These are phyloP conservation scores for Limnomonas spitsbergensis DNA, from an alignment of 139 green algal genomes.

Conservation along the genomic window DNA sequence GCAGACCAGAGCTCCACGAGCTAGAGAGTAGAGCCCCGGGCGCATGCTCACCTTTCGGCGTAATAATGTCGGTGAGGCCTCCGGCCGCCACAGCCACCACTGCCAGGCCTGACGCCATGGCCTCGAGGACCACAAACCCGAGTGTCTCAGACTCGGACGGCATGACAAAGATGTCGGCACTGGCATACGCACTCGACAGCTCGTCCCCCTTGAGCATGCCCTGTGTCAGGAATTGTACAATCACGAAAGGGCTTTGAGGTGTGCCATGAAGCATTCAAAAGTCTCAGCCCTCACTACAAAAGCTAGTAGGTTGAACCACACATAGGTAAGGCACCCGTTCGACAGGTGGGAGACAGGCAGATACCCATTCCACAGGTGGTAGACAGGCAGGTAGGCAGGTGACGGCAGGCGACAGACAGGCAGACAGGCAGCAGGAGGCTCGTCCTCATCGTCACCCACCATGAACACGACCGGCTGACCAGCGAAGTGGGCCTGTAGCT, in stretches of 20 bases:
- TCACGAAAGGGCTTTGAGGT: no score
- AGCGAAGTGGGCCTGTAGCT: conserved; percentile 63
- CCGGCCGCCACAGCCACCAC: conserved; percentile 90
- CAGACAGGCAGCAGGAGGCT: conserved; percentile 2
- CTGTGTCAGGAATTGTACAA: background rate
- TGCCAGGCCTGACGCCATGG: conserved; percentile 87
- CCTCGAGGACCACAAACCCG: conserved; percentile 96
- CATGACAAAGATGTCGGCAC: conserved; percentile 94
- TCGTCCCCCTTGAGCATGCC: conserved; percentile 75
- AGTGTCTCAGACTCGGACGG: conserved; percentile 77
- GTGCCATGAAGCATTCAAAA: background rate
- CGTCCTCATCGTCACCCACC: background rate
- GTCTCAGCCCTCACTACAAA: background rate
- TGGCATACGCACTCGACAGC: conserved; percentile 88
- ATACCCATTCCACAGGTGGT: background rate
- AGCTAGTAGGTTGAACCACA: conserved; percentile 4
- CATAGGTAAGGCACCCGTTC: no score
- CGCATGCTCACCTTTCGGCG: background rate
- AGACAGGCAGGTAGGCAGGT: no score
- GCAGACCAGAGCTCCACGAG: no score
- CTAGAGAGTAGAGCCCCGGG: no score
- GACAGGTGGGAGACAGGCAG: no score
- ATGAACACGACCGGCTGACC: conserved; percentile 66
- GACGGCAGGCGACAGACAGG: no score
- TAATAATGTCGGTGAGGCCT: conserved; percentile 89